Percentiles rank a stretch among this genome's conserved stretches.
phyloP scores from a whole-genome alignment of 192 early-diverging fungal genomes.

The Coemansia sp. region DNA sequence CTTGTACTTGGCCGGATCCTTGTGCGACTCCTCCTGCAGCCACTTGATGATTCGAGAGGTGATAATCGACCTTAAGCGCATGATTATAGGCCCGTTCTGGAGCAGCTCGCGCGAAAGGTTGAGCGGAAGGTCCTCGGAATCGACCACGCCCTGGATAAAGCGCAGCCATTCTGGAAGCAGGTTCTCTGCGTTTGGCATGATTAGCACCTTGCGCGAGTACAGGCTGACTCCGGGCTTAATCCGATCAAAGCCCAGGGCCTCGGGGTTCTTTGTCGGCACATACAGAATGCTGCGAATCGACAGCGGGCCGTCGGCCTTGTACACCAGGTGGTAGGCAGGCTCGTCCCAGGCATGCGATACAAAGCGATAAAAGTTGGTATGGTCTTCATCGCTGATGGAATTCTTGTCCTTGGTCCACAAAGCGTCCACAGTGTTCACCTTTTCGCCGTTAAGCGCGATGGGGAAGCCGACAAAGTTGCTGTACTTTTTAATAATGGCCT shows the following conservation, averaged over 20 bases:
- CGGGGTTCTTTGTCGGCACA: constrained; percentile 67
- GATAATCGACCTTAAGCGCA: constrained; percentile 84
- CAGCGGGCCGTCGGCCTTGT: constrained; percentile 90
- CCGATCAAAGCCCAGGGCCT: constrained; percentile 52
- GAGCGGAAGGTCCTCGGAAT: constrained; percentile 95
- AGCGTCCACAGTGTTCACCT: constrained; percentile 89
- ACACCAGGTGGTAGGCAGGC: constrained; percentile 84
- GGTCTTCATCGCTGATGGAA: constrained; percentile 77
- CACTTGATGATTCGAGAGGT: constrained; percentile 87
- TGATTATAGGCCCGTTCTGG: constrained; percentile 81
- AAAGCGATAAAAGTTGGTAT: constrained; percentile 86
- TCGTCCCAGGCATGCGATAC: constrained; percentile 69
- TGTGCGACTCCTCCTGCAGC: constrained; percentile 66
- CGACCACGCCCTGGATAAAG: constrained; percentile 94
- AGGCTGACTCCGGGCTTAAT: constrained; percentile 82
- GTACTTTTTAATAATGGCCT: constrained; percentile 79
- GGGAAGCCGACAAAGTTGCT: constrained; percentile 98
- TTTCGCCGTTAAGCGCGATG: constrained; percentile 82
- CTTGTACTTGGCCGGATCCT: constrained; percentile 64
- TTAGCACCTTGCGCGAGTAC: constrained; percentile 95
- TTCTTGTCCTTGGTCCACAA: constrained; percentile 88
- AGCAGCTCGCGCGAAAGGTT: constrained; percentile 98
- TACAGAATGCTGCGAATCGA: constrained; percentile 90
- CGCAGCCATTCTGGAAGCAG: constrained; percentile 86
- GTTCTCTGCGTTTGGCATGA: constrained; percentile 86